Evolutionary conservation across 2,329 filamentous ascomycete species (phyloP).

Genomic region (Byssothecium circinans): DNA sequence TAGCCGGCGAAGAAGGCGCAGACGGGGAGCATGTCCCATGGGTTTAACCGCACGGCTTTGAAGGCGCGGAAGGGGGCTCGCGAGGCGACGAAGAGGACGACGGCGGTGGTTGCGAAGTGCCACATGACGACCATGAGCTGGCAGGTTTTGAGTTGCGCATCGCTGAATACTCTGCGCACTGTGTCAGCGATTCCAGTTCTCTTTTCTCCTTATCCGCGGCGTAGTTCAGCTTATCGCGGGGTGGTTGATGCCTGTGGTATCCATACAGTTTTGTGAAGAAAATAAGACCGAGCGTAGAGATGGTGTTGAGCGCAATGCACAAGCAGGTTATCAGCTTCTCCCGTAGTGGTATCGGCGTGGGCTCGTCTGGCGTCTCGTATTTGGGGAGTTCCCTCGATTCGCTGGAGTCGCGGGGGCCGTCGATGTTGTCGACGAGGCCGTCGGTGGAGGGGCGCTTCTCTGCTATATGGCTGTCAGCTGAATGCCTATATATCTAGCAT

Average conservation of each 20-base stretch:
- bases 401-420: conserved; percentile 34
- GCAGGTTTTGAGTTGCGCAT: conserved; percentile 48
- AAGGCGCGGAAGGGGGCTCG: conserved; percentile 49
- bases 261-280: conserved; percentile 50
- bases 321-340: conserved; percentile 43
- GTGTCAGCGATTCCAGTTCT: conserved; percentile 21
- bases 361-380: conserved; percentile 35
- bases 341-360: conserved; percentile 32
- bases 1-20: conserved; percentile 53
- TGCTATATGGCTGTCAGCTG: conserved; percentile 30
- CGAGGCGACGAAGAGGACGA: conserved; percentile 49
- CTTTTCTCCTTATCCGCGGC: neutral
- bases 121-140: conserved; percentile 53
- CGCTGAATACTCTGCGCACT: conserved; percentile 46
- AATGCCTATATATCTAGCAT: neutral
- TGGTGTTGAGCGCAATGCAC: conserved; percentile 49
- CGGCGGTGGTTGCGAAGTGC: conserved; percentile 50
- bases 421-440: conserved; percentile 42
- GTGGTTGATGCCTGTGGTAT: conserved; percentile 1
- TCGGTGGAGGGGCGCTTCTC: conserved; percentile 44
- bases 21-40: conserved; percentile 49
- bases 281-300: conserved; percentile 48
- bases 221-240: neutral
- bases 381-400: conserved; percentile 38
- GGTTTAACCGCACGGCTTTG: conserved; percentile 48